phyloP scores from a whole-genome alignment of 305 asterid genomes.

The Fraxinus baroniana region DNA sequence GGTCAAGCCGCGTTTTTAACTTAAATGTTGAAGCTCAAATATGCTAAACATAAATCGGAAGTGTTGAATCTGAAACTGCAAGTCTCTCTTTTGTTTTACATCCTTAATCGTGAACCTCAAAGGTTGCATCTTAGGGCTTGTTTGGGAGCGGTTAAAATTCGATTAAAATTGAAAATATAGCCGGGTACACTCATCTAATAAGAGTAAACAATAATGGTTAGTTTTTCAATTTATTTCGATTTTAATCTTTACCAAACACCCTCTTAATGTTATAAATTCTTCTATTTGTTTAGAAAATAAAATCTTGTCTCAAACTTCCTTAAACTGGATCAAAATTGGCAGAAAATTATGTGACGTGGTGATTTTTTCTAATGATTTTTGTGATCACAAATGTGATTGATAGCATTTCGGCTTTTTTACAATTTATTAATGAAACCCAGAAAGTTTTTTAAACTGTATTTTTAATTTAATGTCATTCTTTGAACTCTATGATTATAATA shows the following conservation, averaged over 20 bases:
- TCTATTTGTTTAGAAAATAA: background rate
- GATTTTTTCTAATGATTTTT: background rate
- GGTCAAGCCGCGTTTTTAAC: background rate
- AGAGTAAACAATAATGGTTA: too few species aligned
- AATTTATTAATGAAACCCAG: background rate
- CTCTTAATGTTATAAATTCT: background rate
- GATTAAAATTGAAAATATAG: too few species aligned
- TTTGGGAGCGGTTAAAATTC: too few species aligned
- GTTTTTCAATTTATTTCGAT: too few species aligned
- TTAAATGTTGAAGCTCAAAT: background rate
- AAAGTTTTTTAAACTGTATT: background rate
- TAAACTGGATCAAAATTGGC: background rate
- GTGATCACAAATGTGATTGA: background rate
- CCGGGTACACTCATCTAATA: too few species aligned
- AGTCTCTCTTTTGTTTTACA: background rate
- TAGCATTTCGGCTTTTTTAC: background rate
- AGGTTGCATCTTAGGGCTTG: too few species aligned
- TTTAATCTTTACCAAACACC: too few species aligned
- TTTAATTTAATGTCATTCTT: background rate
- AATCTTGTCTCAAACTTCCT: background rate
- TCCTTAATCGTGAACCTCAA: background rate
- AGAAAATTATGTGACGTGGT: background rate
- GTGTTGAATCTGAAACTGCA: background rate
- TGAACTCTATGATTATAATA: background rate
- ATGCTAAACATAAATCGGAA: background rate